Evolutionary conservation across 768 basidiomycete genomes (phyloP), one percentile per base, ranked within the genome.

Genomic region (Boletales sp.): DNA sequence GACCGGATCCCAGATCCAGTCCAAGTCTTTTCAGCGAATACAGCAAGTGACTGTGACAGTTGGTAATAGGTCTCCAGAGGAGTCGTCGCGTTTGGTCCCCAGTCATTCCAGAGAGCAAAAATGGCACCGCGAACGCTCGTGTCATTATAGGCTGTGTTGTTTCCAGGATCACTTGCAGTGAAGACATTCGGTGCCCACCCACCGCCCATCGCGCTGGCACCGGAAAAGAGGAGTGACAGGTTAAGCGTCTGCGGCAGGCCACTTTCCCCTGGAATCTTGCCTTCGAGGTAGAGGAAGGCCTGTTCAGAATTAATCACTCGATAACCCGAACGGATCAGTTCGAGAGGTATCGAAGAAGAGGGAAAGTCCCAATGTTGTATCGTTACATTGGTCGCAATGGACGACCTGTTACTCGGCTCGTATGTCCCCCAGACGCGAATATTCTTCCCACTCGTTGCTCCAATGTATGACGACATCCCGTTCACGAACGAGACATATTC

Each of bases 361-460:
- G 70, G 68, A 48, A 70, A 70, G 44, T 68, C 54, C 74, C 75
- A 76, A 48, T 77, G 75, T 41, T 76, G 74, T 49, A 75, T 70
- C 11, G 73, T 76, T 18, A 76, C 66, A 44, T 67, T 67, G 48
- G 64, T 71, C 37, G 67, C 69, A 40, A 77, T 66, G 33, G 69
- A 65, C 4, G 68, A 58, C 0, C 53, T 63, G 17, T 61, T 64
- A 32, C 70, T 70, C 7, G 73, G 69, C 55, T 74, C 72, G 51
- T 70, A 62, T 5, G 74, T 72, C 4, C 73, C 70, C 75, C 76
- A 77, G 0, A 65, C 58, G 15, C 75, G 72, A 25, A 76, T 73
- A 2, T 59, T 59, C 58, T 75, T 77, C 18, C 65, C 60, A 18
- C 67, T 61, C 36, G 58, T 50, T 18, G 45, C 47, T 10, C 49